Evolutionary conservation across 208 protist genomes (phyloP).

Genomic region (Endotrypanum monterogeii): DNA sequence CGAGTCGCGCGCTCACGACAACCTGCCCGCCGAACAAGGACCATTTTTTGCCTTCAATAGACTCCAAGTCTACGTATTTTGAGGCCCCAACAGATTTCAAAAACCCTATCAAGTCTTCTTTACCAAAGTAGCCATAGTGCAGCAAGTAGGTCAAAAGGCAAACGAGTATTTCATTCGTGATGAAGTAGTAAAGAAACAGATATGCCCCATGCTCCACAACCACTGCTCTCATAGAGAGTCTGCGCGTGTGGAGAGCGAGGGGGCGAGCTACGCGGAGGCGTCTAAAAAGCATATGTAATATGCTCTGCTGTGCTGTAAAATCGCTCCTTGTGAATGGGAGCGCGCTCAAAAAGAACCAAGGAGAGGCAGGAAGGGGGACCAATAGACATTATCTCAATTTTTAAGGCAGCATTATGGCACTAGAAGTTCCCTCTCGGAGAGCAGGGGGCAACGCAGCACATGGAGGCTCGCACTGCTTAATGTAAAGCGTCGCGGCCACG

Average conservation of each 20-base stretch:
- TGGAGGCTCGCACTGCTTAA: background rate
- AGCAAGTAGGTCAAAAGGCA: conserved; percentile 50
- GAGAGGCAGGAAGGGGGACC: background rate
- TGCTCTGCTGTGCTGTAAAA: background rate
- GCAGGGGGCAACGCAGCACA: too few relatives aligned
- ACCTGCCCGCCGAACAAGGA: conserved; percentile 39
- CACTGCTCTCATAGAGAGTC: conserved; percentile 27
- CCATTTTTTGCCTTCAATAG: conserved; percentile 47
- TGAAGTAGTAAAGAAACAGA: conserved; percentile 47
- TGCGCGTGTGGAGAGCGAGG: background rate
- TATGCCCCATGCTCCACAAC: conserved; percentile 43
- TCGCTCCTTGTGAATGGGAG: background rate
- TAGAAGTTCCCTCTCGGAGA: too few relatives aligned
- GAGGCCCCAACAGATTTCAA: conserved; percentile 41
- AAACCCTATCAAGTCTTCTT: conserved; percentile 47
- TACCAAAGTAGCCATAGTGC: conserved; percentile 56
- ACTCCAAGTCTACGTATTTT: conserved; percentile 42
- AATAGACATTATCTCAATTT: background rate
- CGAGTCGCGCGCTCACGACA: conserved; percentile 42
- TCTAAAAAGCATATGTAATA: conserved; percentile 11
- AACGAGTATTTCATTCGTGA: conserved; percentile 59
- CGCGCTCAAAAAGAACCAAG: background rate
- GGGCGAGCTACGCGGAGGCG: background rate
- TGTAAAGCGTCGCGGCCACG: background rate
- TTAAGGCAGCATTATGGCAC: too few relatives aligned